Evolutionary conservation across 1,284 basidiomycete genomes (phyloP).

Genomic region (Peniophora sp.): DNA sequence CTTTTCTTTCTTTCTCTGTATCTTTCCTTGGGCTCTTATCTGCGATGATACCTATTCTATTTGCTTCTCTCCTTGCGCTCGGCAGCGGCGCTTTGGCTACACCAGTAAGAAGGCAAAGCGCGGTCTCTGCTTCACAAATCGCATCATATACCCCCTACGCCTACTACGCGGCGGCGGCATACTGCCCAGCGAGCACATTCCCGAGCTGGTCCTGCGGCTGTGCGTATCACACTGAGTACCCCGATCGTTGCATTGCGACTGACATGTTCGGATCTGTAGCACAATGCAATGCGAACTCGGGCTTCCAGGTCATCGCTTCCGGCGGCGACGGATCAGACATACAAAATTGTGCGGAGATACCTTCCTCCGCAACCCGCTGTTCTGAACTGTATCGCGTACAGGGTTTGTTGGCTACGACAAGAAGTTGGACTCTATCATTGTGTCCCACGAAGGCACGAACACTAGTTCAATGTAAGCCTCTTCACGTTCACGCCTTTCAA

Average conservation of each 20-base stretch:
- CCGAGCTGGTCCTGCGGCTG: slow-evolving; percentile 28
- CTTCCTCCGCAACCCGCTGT: slow-evolving; percentile 28
- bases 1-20: too few species aligned
- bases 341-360: slow-evolving; percentile 15
- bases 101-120: not conserved
- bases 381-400: slow-evolving; percentile 37
- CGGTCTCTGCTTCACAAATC: slow-evolving; percentile 23
- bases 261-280: slow-evolving; percentile 19
- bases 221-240: slow-evolving; percentile 14
- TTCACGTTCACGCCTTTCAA: not conserved
- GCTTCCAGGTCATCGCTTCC: slow-evolving; percentile 47
- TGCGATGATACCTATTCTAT: too few species aligned
- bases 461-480: slow-evolving; percentile 5
- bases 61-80: too few species aligned
- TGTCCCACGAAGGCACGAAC: slow-evolving; percentile 29
- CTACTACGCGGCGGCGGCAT: slow-evolving; percentile 27
- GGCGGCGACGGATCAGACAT: slow-evolving; percentile 26
- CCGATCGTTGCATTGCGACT: not conserved
- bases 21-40: too few species aligned
- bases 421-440: slow-evolving; percentile 17
- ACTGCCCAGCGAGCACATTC: slow-evolving; percentile 24
- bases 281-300: slow-evolving; percentile 44
- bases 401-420: slow-evolving; percentile 8
- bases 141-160: slow-evolving; percentile 30
- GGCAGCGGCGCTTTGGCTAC: too few species aligned